These are phyloP conservation scores for Camelina hispida DNA, from an alignment of 345 rosid species.

Conservation along the genomic window DNA sequence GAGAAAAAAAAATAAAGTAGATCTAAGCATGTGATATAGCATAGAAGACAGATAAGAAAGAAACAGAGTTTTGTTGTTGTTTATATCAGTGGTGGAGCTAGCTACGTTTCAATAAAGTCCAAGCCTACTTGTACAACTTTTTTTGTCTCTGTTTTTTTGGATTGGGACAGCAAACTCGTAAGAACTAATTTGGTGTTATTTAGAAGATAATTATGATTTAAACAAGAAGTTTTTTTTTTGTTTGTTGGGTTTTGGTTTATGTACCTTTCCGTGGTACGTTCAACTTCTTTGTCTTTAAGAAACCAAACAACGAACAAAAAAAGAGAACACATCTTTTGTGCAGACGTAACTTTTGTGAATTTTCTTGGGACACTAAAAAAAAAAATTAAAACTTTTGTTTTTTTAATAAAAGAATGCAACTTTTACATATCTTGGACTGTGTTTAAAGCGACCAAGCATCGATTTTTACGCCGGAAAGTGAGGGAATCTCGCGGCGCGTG, in stretches of 20 bases:
- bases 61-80: background rate
- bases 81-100: conserved; percentile 35
- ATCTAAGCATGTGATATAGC: conserved; percentile 37
- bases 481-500: conserved; percentile 34
- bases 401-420: background rate
- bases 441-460: background rate
- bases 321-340: conserved; percentile 32
- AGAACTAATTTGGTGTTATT: background rate
- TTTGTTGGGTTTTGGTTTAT: background rate
- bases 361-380: conserved; percentile 14
- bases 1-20: conserved; percentile 21
- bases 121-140: conserved; percentile 32
- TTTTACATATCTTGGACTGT: conserved; percentile 1
- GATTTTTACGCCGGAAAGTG: conserved; percentile 25
- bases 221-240: conserved; percentile 26
- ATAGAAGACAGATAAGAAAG: conserved; percentile 24
- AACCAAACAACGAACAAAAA: conserved; percentile 19
- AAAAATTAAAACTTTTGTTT: background rate
- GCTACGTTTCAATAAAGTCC: conserved; percentile 34
- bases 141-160: background rate
- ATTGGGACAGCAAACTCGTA: background rate
- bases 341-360: conserved; percentile 37
- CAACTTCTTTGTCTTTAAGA: conserved; percentile 27
- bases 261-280: conserved; percentile 50
- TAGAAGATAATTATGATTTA: background rate